A percentile compares a stretch with the other conserved stretches of the same genome.
Evolutionary conservation across 352 stramenopile genomes (phyloP).

Genomic region (Phytophthora fragariae): DNA sequence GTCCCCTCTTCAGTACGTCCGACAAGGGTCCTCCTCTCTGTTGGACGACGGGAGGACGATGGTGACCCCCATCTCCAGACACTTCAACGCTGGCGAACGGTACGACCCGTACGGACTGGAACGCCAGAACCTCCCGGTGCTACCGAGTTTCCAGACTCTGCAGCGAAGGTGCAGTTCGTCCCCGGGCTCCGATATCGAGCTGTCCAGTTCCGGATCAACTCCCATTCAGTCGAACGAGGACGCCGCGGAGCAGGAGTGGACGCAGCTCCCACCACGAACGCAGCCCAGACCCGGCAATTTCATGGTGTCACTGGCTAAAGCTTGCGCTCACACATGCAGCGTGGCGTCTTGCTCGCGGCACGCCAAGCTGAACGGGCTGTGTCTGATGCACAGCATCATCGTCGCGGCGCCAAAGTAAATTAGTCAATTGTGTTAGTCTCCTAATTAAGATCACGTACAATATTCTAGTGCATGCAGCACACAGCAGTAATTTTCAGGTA

Average conservation of each 20-base stretch:
- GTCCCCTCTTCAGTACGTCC: slow-evolving; percentile 30
- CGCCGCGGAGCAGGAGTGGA: background rate
- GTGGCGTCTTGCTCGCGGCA: slow-evolving; percentile 22
- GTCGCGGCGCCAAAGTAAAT: slow-evolving; percentile 17
- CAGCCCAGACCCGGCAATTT: slow-evolving; percentile 2
- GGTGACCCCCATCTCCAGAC: slow-evolving; percentile 29
- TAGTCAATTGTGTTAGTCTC: slow-evolving; percentile 14
- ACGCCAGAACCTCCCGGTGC: slow-evolving; percentile 21
- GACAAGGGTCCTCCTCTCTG: slow-evolving; percentile 2
- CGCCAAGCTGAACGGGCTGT: slow-evolving; percentile 34
- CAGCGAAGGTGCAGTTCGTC: slow-evolving; percentile 24
- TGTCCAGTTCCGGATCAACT: slow-evolving; percentile 4
- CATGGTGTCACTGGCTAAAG: slow-evolving; percentile 13
- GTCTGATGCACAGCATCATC: slow-evolving; percentile 29
- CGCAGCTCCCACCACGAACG: background rate
- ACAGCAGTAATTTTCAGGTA: background rate
- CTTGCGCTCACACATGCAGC: slow-evolving; percentile 15
- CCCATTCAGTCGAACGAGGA: slow-evolving; percentile 7
- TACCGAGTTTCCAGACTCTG: slow-evolving; percentile 40
- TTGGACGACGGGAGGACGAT: slow-evolving; percentile 23
- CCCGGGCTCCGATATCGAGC: slow-evolving; percentile 10
- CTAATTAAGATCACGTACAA: slow-evolving; percentile 2
- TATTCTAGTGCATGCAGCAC: background rate
- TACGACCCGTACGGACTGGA: background rate
- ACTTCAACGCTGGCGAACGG: slow-evolving; percentile 24